Base-by-base conservation (phyloP, 208 protist species). In the Trypanosoma mega region DNA sequence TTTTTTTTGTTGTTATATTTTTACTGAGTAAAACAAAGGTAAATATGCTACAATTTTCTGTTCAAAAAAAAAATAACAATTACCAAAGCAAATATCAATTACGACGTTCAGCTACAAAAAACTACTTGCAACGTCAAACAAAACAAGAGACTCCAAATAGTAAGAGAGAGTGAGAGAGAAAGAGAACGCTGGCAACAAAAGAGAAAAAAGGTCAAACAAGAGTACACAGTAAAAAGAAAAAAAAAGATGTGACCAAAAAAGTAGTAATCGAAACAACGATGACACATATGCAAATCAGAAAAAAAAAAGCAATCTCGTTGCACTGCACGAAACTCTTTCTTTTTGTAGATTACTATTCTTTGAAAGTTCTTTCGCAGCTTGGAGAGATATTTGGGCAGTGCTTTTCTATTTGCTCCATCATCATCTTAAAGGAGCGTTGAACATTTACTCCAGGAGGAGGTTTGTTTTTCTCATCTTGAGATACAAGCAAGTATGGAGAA, bases 351-450 rank as follows among this genome's bases (percentile, higher is more conserved):
- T 47, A 8, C 64, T 62, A 27, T n/a, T n/a, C n/a, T n/a, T n/a
- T n/a, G n/a, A n/a, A n/a, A n/a, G n/a, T n/a, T n/a, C n/a, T n/a
- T n/a, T n/a, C n/a, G n/a, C 68, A 81, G 52, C 76, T 72, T 2
- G 64, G 54, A 23, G 29, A 44, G 24, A 94, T 89, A 53, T 85
- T 78, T 11, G 70, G 72, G 11, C 60, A 78, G 60, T 92, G 67
- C 9, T 81, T 72, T 45, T 93, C 74, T 53, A 96, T 90, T 59
- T 92, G 82, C 45, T 89, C 79, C 21, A 87, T 55, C 21, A 89
- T 68, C 20, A 62, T 71, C 44, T 72, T 77, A 48, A 85, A 93
- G 3, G 78, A 74, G 8, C 79, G 75, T 57, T 93, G 84, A 46
- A 72, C 71, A 72, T 93, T 79, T 20, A 75, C 67, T 3, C 82